Conservation (phyloP, 371 early-diverging fungal genomes). For the Syncephalastrum monosporum region DNA sequence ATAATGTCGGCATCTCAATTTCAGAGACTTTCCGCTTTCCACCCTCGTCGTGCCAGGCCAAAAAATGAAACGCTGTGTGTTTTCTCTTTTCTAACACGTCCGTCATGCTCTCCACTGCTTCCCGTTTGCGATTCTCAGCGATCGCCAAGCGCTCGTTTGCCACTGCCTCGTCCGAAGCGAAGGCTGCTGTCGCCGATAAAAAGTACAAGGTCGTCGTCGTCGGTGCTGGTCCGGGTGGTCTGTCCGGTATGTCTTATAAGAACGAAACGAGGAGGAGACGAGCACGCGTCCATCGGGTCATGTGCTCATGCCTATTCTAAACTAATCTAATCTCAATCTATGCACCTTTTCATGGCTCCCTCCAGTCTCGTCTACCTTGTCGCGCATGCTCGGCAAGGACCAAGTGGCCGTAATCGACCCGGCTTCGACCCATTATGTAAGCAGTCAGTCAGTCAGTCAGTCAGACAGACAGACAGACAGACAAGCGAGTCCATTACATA, state of each 20-base stretch:
- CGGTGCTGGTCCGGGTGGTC: slow-evolving; percentile 69
- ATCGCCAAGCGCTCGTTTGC: slow-evolving; percentile 18
- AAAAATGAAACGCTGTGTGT: no score
- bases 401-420: slow-evolving; percentile 85
- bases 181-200: slow-evolving; percentile 24
- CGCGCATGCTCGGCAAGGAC: slow-evolving; percentile 61
- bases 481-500: not conserved
- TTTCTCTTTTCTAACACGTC: no score
- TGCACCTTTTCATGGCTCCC: not conserved
- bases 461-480: no score
- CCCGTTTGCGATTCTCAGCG: slow-evolving; percentile 12
- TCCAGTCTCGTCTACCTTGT: slow-evolving; percentile 62
- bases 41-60: no score
- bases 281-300: not conserved
- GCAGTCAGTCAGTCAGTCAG: no score
- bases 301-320: no score
- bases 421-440: slow-evolving; percentile 72
- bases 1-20: no score
- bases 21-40: no score
- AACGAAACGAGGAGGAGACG: no score
- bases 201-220: slow-evolving; percentile 65
- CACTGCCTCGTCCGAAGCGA: slow-evolving; percentile 26
- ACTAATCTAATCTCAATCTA: no score
- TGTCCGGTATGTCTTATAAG: slow-evolving; percentile 41
- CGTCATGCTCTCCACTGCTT: slow-evolving; percentile 4